Percentiles rank a stretch among this genome's conserved stretches.
Conservation (phyloP, 208 protist genomes). For the Angomonas deanei region DNA sequence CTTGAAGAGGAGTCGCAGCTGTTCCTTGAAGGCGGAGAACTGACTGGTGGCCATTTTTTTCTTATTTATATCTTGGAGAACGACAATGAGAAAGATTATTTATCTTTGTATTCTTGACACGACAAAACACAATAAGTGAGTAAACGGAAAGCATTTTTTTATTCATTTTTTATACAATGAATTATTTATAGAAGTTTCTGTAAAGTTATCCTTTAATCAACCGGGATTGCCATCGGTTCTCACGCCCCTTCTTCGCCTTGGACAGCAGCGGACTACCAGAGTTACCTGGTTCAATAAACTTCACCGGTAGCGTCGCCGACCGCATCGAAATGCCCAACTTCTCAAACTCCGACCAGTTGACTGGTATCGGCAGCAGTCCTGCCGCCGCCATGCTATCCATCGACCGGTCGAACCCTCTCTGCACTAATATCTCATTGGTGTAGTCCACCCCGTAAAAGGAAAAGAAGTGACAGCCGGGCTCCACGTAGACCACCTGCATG, state of each 20-base stretch:
- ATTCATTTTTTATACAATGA: conserved; percentile 1
- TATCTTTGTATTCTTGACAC: too few species aligned
- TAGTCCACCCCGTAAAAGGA: conserved; percentile 84
- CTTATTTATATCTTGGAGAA: background rate
- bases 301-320: conserved; percentile 71
- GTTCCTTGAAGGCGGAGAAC: conserved; percentile 1
- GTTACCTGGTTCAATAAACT: conserved; percentile 52
- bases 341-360: conserved; percentile 91
- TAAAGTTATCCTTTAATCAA: conserved; percentile 28
- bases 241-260: conserved; percentile 21
- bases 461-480: conserved; percentile 90
- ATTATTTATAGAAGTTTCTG: too few species aligned
- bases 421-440: conserved; percentile 80
- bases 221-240: conserved; percentile 61
- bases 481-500: conserved; percentile 71
- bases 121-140: background rate
- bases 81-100: background rate
- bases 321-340: conserved; percentile 91
- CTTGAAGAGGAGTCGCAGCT: conserved; percentile 18
- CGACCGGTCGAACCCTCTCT: conserved; percentile 86
- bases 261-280: conserved; percentile 1
- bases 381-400: conserved; percentile 85
- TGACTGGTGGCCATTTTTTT: background rate
- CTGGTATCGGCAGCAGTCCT: conserved; percentile 86
- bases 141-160: background rate